Percentiles rank a stretch among this genome's conserved stretches.
Conservation (phyloP, 164 flowering plant genomes). For the Nymphaea colorata region DNA sequence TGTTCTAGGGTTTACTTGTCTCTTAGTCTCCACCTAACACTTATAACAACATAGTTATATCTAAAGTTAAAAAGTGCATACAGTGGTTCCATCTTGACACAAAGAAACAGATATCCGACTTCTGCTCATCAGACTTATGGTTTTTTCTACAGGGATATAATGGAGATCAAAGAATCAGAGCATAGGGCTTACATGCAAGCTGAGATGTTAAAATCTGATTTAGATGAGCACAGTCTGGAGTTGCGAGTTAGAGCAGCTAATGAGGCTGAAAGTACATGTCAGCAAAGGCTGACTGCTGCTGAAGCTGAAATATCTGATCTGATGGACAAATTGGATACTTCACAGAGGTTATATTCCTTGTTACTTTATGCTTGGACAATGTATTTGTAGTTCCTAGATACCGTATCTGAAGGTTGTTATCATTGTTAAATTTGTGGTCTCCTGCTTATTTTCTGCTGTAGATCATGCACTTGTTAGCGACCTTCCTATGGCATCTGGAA, state of each 20-base stretch:
- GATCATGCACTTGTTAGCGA: too few relatives aligned
- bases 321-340: slow-evolving; percentile 63
- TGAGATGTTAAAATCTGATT: slow-evolving; percentile 49
- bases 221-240: slow-evolving; percentile 82
- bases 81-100: too few relatives aligned
- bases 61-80: too few relatives aligned
- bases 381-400: too few relatives aligned
- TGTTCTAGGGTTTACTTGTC: too few relatives aligned
- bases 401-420: too few relatives aligned
- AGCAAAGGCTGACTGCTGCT: slow-evolving; percentile 69
- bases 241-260: slow-evolving; percentile 89
- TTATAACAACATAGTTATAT: too few relatives aligned
- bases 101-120: too few relatives aligned
- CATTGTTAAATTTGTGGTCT: too few relatives aligned
- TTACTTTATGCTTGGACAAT: neutral
- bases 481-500: too few relatives aligned
- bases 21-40: too few relatives aligned
- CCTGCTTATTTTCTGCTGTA: too few relatives aligned
- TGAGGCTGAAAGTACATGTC: slow-evolving; percentile 92
- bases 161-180: slow-evolving; percentile 82
- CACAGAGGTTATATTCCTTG: slow-evolving; percentile 47
- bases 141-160: slow-evolving; percentile 39
- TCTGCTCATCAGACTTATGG: neutral
- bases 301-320: slow-evolving; percentile 79
- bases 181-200: slow-evolving; percentile 64